Conservation (phyloP, 441 rosid species). For the Mallotus repandus region DNA sequence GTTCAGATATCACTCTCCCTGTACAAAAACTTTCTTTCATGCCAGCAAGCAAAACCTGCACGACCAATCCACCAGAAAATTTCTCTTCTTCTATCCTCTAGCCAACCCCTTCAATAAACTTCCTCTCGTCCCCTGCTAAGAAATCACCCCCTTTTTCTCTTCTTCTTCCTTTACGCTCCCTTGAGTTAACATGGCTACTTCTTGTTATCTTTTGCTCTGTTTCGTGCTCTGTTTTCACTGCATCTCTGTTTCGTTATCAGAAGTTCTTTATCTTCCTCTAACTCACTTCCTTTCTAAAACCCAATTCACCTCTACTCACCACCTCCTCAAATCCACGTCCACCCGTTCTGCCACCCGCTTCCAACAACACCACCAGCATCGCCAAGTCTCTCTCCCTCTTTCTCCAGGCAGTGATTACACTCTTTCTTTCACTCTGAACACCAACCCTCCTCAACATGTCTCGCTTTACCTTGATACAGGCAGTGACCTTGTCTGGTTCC, state of each 20-base stretch:
- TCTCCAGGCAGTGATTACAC: no score
- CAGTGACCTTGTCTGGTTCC: constrained; percentile 95
- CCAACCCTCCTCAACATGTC: constrained; percentile 44
- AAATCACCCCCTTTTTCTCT: no score
- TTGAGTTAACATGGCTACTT: constrained; percentile 34
- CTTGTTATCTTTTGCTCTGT: constrained; percentile 26
- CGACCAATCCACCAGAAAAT: neutral
- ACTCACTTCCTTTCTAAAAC: constrained; percentile 61
- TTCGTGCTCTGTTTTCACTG: constrained; percentile 27
- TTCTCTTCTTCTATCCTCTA: neutral
- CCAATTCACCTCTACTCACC: constrained; percentile 58
- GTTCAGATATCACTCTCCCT: neutral
- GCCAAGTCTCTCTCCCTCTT: constrained; percentile 64
- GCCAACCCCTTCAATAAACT: constrained; percentile 1
- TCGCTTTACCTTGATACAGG: constrained; percentile 94
- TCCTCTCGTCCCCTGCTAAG: neutral
- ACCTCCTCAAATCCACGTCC: constrained; percentile 71
- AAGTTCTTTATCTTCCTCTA: constrained; percentile 49
- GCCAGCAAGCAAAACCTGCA: neutral
- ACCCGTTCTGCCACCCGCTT: constrained; percentile 73
- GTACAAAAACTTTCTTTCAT: neutral
- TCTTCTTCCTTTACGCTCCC: no score
- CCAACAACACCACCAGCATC: constrained; percentile 38
- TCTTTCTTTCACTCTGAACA: constrained; percentile 58
- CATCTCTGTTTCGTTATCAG: constrained; percentile 37